phyloP scores from a whole-genome alignment of 257 asterid species.

The Capsicum baccatum region DNA sequence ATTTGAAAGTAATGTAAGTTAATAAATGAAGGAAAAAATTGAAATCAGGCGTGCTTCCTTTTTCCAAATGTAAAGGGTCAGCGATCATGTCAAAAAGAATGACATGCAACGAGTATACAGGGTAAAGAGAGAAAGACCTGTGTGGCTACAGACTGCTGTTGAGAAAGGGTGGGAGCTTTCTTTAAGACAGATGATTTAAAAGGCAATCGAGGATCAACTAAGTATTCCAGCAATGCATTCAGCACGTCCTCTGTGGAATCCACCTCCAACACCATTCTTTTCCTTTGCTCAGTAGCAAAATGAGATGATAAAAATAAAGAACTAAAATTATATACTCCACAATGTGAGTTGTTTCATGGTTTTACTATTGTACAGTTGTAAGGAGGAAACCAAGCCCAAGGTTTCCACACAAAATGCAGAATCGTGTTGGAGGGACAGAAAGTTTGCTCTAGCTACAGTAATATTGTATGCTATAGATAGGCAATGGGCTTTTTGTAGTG shows the following conservation, averaged over 20 bases:
- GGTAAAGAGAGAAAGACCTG: conserved; percentile 51
- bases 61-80: conserved; percentile 18
- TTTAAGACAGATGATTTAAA: conserved; percentile 19
- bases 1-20: not conserved
- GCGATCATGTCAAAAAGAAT: conserved; percentile 15
- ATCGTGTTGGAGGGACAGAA: not conserved
- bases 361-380: not conserved
- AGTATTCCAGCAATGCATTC: conserved; percentile 47
- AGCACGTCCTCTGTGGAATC: conserved; percentile 51
- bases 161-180: conserved; percentile 45
- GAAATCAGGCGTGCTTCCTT: not conserved
- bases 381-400: not conserved
- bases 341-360: too few relatives aligned
- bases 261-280: conserved; percentile 30
- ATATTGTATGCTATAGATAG: too few relatives aligned
- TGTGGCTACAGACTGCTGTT: conserved; percentile 49
- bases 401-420: conserved; percentile 17
- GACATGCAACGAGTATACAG: conserved; percentile 19
- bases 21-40: not conserved
- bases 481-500: too few relatives aligned
- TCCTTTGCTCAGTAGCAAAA: not conserved
- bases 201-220: conserved; percentile 63
- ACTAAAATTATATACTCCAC: not conserved
- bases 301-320: not conserved
- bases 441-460: too few relatives aligned